Base-by-base conservation (phyloP, 495 filamentous ascomycete genomes). In the Penicillium simplicissimum region DNA sequence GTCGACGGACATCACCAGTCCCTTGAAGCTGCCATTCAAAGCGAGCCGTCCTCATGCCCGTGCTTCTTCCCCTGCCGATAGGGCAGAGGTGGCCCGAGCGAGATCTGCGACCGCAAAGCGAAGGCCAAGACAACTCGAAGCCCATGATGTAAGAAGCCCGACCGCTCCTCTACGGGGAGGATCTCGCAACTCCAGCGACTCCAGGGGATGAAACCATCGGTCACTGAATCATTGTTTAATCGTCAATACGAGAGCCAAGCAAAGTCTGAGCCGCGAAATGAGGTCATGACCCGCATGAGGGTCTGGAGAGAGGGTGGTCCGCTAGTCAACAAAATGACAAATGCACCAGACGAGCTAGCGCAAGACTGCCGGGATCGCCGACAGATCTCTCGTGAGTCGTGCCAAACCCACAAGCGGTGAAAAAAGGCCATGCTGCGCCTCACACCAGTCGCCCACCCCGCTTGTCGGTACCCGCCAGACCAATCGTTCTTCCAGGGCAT, bases 371-470 rank as follows among this genome's bases (percentile, higher is more conserved):
- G 66, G 66, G 60, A 63, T 62, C 63, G 63, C 66, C 66, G 66
- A 68, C 57, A 59, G 48, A 60, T 65, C 45, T 45, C 14, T 31
- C 23, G 23, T 25, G n/a, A n/a, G n/a, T n/a, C 23, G 1, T 19
- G 33, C 17, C 33, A 35, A 34, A 53, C 31, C 17, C 17, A 19
- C 51, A 31, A 66, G 66, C 64, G 64, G 64, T 67, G 64, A 65
- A 65, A 37, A 47, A 36, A 36, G 31, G 57, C 23, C 38, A n/a
- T 60, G 60, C 68, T 71, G 66, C 68, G 68, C 68, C 68, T 66
- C 60, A 59, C 40, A 31, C 8, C 23, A 61, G 54, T 35, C 25
- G 25, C 28, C 17, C 35, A 31, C 57, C 58, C 58, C 28, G 51
- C 51, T 52, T 38, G 10, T 37, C 33, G 31, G 42, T 35, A 31